Conservation (phyloP, 495 filamentous ascomycete genomes). For the Xylaria grammica region DNA sequence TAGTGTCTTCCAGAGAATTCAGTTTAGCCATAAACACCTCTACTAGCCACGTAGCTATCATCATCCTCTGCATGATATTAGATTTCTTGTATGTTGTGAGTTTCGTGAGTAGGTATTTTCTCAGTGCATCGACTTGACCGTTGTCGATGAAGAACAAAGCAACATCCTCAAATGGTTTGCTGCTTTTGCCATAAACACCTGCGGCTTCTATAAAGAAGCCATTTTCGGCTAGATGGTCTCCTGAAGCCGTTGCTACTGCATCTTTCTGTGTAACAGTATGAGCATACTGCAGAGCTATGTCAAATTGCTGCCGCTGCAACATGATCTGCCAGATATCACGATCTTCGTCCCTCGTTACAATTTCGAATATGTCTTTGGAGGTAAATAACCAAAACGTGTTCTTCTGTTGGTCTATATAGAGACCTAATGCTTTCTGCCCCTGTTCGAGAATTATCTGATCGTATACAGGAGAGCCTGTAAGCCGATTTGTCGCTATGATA, state of each 20-base stretch:
- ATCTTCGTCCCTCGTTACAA: slow-evolving; percentile 87
- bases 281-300: slow-evolving; percentile 83
- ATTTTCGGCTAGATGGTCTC: slow-evolving; percentile 82
- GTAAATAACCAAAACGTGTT: slow-evolving; percentile 98
- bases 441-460: slow-evolving; percentile 85
- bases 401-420: slow-evolving; percentile 87
- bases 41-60: slow-evolving; percentile 94
- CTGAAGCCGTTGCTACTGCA: slow-evolving; percentile 84
- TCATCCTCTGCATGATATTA: slow-evolving; percentile 86
- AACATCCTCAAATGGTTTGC: slow-evolving; percentile 95
- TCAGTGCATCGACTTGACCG: slow-evolving; percentile 85
- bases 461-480: slow-evolving; percentile 83
- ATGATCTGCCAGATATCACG: slow-evolving; percentile 94
- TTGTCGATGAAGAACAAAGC: slow-evolving; percentile 88
- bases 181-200: slow-evolving; percentile 89
- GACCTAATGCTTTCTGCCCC: slow-evolving; percentile 75
- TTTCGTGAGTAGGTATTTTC: slow-evolving; percentile 88
- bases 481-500: slow-evolving; percentile 80
- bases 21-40: slow-evolving; percentile 98
- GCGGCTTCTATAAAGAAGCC: slow-evolving; percentile 85
- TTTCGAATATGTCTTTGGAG: slow-evolving; percentile 85
- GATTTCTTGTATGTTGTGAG: slow-evolving; percentile 81
- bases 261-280: slow-evolving; percentile 76
- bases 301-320: slow-evolving; percentile 82
- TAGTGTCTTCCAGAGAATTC: slow-evolving; percentile 91